These are phyloP conservation scores for Lipomyces sp. DNA, from an alignment of 805 yeast genomes.

Conservation along the genomic window DNA sequence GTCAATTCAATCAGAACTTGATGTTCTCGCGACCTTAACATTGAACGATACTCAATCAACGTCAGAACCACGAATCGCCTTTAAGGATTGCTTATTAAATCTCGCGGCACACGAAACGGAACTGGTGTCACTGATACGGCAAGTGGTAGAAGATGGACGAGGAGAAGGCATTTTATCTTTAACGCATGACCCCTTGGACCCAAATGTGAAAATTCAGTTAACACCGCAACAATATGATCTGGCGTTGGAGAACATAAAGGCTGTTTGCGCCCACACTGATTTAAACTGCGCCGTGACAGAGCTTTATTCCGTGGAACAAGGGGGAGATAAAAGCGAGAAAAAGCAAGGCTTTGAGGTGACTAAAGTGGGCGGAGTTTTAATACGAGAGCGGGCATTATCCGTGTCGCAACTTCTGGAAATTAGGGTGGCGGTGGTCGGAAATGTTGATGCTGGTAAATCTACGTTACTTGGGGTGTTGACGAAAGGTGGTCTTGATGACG, in stretches of 20 bases:
- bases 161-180: slow-evolving; percentile 32
- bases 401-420: slow-evolving; percentile 35
- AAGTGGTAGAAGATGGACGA: slow-evolving; percentile 25
- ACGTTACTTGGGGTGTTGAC: slow-evolving; percentile 37
- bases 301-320: slow-evolving; percentile 13
- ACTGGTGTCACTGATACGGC: slow-evolving; percentile 4
- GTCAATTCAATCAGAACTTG: slow-evolving; percentile 30
- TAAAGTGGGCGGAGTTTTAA: slow-evolving; percentile 20
- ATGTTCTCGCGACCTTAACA: slow-evolving; percentile 27
- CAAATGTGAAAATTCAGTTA: slow-evolving; percentile 11
- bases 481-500: slow-evolving; percentile 38
- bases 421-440: slow-evolving; percentile 38
- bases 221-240: slow-evolving; percentile 21
- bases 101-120: slow-evolving; percentile 6
- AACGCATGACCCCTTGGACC: slow-evolving; percentile 23
- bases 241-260: slow-evolving; percentile 19
- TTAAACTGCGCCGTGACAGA: slow-evolving; percentile 26
- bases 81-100: slow-evolving; percentile 22
- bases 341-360: background rate
- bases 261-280: slow-evolving; percentile 16
- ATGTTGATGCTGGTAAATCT: slow-evolving; percentile 39
- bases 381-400: slow-evolving; percentile 18
- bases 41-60: slow-evolving; percentile 11
- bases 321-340: background rate
- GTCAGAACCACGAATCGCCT: slow-evolving; percentile 12